phyloP scores from a whole-genome alignment of 2,329 filamentous ascomycete genomes.

The Xylariaceae sp. region DNA sequence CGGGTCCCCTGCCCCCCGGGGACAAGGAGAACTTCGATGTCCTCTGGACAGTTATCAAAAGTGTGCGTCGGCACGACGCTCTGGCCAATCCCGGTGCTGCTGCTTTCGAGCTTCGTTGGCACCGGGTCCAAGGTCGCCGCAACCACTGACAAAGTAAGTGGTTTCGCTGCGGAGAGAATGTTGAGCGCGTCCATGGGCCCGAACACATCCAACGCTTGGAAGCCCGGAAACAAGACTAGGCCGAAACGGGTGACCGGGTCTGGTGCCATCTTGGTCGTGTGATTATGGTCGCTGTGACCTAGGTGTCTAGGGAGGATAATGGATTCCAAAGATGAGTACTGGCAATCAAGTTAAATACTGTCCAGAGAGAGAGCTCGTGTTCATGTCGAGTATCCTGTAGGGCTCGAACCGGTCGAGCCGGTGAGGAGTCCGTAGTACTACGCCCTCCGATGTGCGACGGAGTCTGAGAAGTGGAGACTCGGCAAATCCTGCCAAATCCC shows the following conservation, averaged over 20 bases:
- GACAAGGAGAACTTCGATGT: constrained; percentile 63
- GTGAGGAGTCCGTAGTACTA: too few relatives aligned
- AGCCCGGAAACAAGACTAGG: constrained; percentile 43
- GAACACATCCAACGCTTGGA: constrained; percentile 35
- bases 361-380: too few relatives aligned
- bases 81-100: constrained; percentile 35
- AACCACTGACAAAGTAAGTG: constrained; percentile 42
- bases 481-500: too few relatives aligned
- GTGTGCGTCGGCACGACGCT: constrained; percentile 46
- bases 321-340: too few relatives aligned
- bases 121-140: constrained; percentile 42
- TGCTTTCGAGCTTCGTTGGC: constrained; percentile 29
- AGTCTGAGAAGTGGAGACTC: too few relatives aligned
- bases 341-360: too few relatives aligned
- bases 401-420: too few relatives aligned
- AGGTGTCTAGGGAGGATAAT: too few relatives aligned
- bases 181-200: constrained; percentile 48
- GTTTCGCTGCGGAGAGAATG: constrained; percentile 34
- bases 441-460: too few relatives aligned
- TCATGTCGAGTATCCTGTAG: too few relatives aligned
- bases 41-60: constrained; percentile 47
- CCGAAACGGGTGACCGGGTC: constrained; percentile 35
- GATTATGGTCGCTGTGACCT: too few relatives aligned
- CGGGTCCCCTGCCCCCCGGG: constrained; percentile 59
- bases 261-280: not conserved